Base-by-base conservation (phyloP, 805 yeast genomes). In the Kluyveromyces nonfermentans region DNA sequence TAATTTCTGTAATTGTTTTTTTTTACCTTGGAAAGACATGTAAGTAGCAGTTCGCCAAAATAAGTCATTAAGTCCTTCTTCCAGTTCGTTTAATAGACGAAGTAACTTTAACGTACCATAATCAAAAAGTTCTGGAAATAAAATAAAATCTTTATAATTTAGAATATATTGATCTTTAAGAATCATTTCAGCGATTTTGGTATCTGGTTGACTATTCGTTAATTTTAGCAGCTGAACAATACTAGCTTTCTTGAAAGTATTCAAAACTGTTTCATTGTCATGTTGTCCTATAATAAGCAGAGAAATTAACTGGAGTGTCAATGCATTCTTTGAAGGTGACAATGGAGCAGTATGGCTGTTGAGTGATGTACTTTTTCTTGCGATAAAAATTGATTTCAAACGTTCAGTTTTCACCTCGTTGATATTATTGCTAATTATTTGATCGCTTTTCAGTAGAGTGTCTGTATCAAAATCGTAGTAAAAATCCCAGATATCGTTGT, bases 391-490 rank as follows among this genome's bases (percentile, higher is more conserved):
- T 17, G 50, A 43, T 32, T 33, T 30, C 10, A 47, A 18, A 20
- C 35, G 37, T n/a, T 34, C 35, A 30, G 28, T 31, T 36, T 44
- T 47, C 17, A 16, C 35, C 12, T 8, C 18, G 6, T 33, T 9
- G 25, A 33, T 7, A 7, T 39, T 31, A 14, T 22, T 28, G 14
- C 16, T 17, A 20, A 16, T 42, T 34, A 48, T n/a, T 2, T 17
- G n/a, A 12, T 17, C 21, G 20, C 37, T 16, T 2, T 32, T 35
- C 6, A 19, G 36, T 12, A 46, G 37, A n/a, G 25, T 7, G 16
- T 73, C 73, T 0, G 69, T 41, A 52, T 81, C 88, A 48, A 82
- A 52, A 56, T 82, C 80, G 45, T 78, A 74, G 47, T 76, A 70
- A 28, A 78, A 57, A 57, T 82, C 85, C 82, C 84, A 82, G 17